Evolutionary conservation across 192 early-diverging fungal genomes (phyloP).

Genomic region (Linnemannia exigua): DNA sequence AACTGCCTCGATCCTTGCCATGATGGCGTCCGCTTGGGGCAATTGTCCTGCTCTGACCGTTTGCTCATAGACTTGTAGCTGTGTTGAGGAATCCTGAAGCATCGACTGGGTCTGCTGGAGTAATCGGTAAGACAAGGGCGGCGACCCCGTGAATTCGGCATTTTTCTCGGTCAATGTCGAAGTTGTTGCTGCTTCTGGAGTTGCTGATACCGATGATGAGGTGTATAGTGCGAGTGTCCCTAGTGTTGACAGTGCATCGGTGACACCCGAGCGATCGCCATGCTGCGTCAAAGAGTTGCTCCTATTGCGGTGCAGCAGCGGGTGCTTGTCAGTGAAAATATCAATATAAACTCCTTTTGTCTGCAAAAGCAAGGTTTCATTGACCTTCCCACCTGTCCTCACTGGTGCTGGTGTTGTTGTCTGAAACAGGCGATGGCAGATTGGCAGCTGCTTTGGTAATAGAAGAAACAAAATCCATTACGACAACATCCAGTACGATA

Average conservation of each 20-base stretch:
- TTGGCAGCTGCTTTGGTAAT: not conserved
- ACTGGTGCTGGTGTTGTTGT: not conserved
- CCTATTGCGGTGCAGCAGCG: not conserved
- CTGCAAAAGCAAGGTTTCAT: not conserved
- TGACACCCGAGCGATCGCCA: not conserved
- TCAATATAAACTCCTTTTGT: too few relatives aligned
- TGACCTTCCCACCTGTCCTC: not conserved
- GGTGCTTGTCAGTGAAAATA: not conserved
- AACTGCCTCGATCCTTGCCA: slow-evolving; percentile 13
- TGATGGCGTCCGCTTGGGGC: slow-evolving; percentile 31
- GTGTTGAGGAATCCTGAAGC: slow-evolving; percentile 19
- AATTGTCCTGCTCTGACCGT: slow-evolving; percentile 23
- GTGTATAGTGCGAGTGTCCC: not conserved
- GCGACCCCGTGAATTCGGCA: not conserved
- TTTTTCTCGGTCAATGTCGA: not conserved
- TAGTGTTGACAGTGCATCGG: not conserved
- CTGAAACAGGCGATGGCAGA: not conserved
- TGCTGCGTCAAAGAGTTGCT: not conserved
- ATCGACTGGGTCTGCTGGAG: slow-evolving; percentile 21
- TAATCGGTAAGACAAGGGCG: not conserved
- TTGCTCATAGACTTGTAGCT: slow-evolving; percentile 31
- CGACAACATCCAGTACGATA: slow-evolving; percentile 19
- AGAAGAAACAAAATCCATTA: not conserved
- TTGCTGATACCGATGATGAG: not conserved
- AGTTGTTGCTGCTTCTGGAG: not conserved